These are phyloP conservation scores for Claviceps sorghi DNA, from an alignment of 2,329 filamentous ascomycete species.

Conservation along the genomic window DNA sequence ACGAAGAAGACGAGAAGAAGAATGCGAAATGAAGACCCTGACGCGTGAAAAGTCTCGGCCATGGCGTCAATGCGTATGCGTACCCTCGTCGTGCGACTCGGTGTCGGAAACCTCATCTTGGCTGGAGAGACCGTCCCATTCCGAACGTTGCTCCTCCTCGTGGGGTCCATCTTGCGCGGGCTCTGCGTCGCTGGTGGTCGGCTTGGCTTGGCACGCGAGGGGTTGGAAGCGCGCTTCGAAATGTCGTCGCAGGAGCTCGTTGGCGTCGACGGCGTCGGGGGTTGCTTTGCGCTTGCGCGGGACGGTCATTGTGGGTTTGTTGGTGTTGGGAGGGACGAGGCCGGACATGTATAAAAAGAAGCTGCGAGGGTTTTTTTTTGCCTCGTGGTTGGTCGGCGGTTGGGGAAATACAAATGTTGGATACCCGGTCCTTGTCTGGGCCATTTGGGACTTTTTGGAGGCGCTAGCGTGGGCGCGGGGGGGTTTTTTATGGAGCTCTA, in stretches of 20 bases:
- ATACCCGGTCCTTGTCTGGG: too few species aligned
- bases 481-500: too few species aligned
- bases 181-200: constrained; percentile 3
- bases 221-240: constrained; percentile 85
- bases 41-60: too few species aligned
- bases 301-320: constrained; percentile 23
- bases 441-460: not conserved
- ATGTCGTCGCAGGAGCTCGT: constrained; percentile 65
- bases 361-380: not conserved
- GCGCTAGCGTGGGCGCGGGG: not conserved
- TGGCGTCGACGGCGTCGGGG: constrained; percentile 35
- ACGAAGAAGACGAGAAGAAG: too few species aligned
- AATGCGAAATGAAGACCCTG: too few species aligned
- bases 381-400: not conserved
- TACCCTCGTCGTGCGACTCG: constrained; percentile 14
- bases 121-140: constrained; percentile 10
- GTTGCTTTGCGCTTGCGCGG: constrained; percentile 35
- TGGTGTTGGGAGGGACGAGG: not conserved
- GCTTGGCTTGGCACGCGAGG: constrained; percentile 27
- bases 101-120: constrained; percentile 11
- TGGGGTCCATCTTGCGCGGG: not conserved
- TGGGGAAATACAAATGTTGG: too few species aligned
- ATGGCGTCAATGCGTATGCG: constrained; percentile 2
- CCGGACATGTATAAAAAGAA: not conserved
- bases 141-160: not conserved